Evolutionary conservation across 371 early-diverging fungal genomes (phyloP).

Genomic region (Lichtheimia ornata): DNA sequence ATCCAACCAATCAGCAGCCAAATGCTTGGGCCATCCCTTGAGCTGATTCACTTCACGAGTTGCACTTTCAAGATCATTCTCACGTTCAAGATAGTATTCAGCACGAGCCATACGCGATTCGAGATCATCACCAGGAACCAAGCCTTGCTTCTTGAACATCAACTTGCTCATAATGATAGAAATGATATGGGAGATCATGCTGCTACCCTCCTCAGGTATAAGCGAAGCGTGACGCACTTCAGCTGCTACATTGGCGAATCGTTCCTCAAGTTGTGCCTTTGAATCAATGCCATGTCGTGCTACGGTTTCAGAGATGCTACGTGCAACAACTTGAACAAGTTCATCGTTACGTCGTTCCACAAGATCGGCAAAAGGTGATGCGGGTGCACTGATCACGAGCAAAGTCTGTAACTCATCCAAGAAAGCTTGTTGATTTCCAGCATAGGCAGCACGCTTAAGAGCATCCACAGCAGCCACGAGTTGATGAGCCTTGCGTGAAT

Average conservation of each 20-base stretch:
- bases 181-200: constrained; percentile 76
- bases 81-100: constrained; percentile 67
- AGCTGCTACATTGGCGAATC: constrained; percentile 71
- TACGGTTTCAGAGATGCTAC: constrained; percentile 61
- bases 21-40: constrained; percentile 89
- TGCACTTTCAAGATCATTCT: constrained; percentile 87
- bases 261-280: constrained; percentile 67
- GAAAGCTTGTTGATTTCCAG: constrained; percentile 59
- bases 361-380: constrained; percentile 42
- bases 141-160: constrained; percentile 85
- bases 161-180: constrained; percentile 76
- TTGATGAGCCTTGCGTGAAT: constrained; percentile 58
- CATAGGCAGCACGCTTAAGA: constrained; percentile 44
- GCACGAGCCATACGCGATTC: constrained; percentile 88
- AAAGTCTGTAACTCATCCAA: constrained; percentile 70
- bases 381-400: constrained; percentile 29
- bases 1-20: constrained; percentile 90
- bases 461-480: constrained; percentile 58
- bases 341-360: constrained; percentile 61
- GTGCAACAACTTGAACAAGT: constrained; percentile 66
- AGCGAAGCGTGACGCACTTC: constrained; percentile 82
- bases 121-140: constrained; percentile 87
- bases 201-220: constrained; percentile 86
- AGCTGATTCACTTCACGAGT: constrained; percentile 93
- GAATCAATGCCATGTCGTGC: constrained; percentile 74